Conservation (phyloP, 345 rosid genomes). For the Eutrema japonicum region DNA sequence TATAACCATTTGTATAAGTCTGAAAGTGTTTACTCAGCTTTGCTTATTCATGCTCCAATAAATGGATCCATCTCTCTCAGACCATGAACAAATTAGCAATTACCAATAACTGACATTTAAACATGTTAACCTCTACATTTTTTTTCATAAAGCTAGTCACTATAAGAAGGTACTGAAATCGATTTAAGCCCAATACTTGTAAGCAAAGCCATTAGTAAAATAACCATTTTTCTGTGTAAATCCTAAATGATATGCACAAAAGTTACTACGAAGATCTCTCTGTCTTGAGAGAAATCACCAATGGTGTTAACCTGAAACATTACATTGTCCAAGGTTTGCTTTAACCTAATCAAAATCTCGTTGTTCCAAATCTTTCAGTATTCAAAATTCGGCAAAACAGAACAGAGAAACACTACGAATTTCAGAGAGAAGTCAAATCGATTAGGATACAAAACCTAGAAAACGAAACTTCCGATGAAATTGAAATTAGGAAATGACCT, state of each 20-base stretch:
- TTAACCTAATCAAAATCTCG: neutral
- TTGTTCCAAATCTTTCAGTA: neutral
- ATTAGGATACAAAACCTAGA: neutral
- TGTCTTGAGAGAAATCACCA: neutral
- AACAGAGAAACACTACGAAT: neutral
- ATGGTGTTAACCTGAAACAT: neutral
- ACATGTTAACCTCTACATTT: neutral
- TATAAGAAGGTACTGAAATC: neutral
- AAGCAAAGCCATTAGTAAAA: neutral
- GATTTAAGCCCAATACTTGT: neutral
- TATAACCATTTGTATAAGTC: neutral
- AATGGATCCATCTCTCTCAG: neutral
- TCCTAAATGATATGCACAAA: constrained; percentile 10
- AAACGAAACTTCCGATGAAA: neutral
- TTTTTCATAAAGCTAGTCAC: neutral
- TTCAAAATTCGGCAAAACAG: neutral
- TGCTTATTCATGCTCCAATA: neutral
- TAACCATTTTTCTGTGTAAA: neutral
- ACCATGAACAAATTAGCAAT: constrained; percentile 1
- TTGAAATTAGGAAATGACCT: constrained; percentile 23
- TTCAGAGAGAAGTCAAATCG: constrained; percentile 4
- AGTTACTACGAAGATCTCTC: neutral
- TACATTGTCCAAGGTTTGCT: neutral
- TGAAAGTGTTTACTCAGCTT: constrained; percentile 18
- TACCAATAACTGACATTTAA: neutral